phyloP scores from a whole-genome alignment of 2,329 filamentous ascomycete species.

The Diaporthe citrichinensis region DNA sequence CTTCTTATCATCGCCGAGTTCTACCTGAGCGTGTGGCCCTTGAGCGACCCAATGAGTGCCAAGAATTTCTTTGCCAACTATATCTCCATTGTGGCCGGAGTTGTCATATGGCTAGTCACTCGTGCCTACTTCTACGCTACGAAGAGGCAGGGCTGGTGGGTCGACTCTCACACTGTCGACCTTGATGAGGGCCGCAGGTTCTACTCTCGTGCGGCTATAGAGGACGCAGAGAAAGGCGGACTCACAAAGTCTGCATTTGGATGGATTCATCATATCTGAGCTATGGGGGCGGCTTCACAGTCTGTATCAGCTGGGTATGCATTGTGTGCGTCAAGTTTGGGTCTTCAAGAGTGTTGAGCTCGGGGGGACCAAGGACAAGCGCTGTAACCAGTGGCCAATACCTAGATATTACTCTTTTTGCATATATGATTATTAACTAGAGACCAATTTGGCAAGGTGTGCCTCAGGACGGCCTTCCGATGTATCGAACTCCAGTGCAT shows the following conservation, averaged over 20 bases:
- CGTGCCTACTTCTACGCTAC: conserved; percentile 55
- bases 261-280: conserved; percentile 34
- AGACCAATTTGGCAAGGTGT: neutral
- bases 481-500: neutral
- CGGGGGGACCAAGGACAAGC: neutral
- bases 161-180: conserved; percentile 50
- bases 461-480: neutral
- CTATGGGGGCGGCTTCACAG: neutral
- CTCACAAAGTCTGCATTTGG: conserved; percentile 43
- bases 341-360: neutral
- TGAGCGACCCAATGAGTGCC: conserved; percentile 51
- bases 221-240: conserved; percentile 32
- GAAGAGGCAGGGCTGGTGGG: conserved; percentile 48
- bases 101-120: conserved; percentile 58
- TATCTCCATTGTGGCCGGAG: conserved; percentile 57
- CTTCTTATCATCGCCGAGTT: conserved; percentile 62
- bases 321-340: neutral
- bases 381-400: neutral
- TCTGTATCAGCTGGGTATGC: neutral
- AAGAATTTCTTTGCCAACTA: conserved; percentile 63
- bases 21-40: conserved; percentile 62
- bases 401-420: neutral
- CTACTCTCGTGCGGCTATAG: conserved; percentile 35
- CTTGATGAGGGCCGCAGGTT: conserved; percentile 49
- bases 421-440: neutral